Evolutionary conservation across 1,139 yeast genomes (phyloP).

Genomic region (Suhomyces anneliseae): DNA sequence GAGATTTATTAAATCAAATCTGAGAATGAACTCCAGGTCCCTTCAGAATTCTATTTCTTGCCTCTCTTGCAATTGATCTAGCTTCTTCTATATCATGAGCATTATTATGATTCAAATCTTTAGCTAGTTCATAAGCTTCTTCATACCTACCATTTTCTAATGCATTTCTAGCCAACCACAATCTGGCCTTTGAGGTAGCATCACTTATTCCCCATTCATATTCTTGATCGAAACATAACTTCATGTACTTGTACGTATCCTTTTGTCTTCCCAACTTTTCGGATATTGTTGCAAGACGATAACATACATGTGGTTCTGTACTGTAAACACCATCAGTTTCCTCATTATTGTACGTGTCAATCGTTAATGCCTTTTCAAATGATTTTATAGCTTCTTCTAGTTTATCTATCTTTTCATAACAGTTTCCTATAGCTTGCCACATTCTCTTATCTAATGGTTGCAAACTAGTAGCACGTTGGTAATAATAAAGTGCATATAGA

Average conservation of each 20-base stretch:
- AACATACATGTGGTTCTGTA: constrained; percentile 54
- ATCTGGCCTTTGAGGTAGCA: constrained; percentile 76
- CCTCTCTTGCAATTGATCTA: constrained; percentile 75
- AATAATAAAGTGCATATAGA: constrained; percentile 86
- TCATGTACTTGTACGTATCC: constrained; percentile 68
- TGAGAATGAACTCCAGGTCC: constrained; percentile 1
- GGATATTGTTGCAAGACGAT: constrained; percentile 67
- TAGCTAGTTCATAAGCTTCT: constrained; percentile 73
- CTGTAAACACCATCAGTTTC: constrained; percentile 16
- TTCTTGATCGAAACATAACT: constrained; percentile 68
- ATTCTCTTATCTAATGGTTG: constrained; percentile 89
- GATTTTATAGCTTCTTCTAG: constrained; percentile 62
- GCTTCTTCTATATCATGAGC: constrained; percentile 91
- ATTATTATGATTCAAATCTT: constrained; percentile 71
- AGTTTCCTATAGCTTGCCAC: constrained; percentile 96
- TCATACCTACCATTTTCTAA: constrained; percentile 56
- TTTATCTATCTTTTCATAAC: constrained; percentile 80
- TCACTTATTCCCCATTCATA: constrained; percentile 66
- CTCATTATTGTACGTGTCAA: constrained; percentile 35
- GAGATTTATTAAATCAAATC: background rate
- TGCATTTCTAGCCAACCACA: constrained; percentile 84
- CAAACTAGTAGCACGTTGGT: constrained; percentile 85
- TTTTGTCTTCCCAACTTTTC: constrained; percentile 55
- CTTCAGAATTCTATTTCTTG: constrained; percentile 44
- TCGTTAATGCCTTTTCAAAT: constrained; percentile 56